A percentile compares a stretch with the other conserved stretches of the same genome.
Conservation (phyloP, 179 eudicot species). For the Amaranthus tricolor region DNA sequence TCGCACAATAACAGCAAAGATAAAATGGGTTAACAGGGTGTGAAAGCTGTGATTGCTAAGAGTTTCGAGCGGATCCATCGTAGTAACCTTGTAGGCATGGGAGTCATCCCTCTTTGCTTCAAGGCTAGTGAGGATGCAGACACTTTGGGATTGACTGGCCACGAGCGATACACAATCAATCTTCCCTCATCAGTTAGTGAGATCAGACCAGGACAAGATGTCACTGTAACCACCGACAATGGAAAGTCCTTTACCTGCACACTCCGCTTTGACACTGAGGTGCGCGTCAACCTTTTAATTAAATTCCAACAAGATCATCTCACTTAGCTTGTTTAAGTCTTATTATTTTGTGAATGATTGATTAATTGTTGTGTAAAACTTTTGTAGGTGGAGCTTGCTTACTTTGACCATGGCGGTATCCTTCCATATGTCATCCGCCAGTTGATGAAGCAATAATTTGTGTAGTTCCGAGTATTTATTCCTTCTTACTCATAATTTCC, state of each 20-base stretch:
- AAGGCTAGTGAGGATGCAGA: slow-evolving; percentile 98
- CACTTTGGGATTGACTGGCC: slow-evolving; percentile 85
- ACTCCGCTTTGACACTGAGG: slow-evolving; percentile 94
- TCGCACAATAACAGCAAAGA: not conserved
- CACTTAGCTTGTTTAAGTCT: not conserved
- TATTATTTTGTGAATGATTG: not conserved
- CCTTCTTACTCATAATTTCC: slow-evolving; percentile 2
- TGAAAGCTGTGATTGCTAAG: slow-evolving; percentile 94
- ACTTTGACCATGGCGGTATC: slow-evolving; percentile 90
- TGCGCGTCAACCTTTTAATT: slow-evolving; percentile 16
- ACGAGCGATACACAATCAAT: slow-evolving; percentile 85
- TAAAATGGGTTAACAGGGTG: slow-evolving; percentile 52
- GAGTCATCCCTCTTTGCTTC: slow-evolving; percentile 93
- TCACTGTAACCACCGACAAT: slow-evolving; percentile 67
- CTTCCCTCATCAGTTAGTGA: slow-evolving; percentile 77
- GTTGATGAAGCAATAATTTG: slow-evolving; percentile 40
- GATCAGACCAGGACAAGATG: slow-evolving; percentile 92
- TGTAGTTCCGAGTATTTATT: not conserved
- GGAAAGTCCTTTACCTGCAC: slow-evolving; percentile 93
- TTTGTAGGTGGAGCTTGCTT: slow-evolving; percentile 75
- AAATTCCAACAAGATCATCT: no score
- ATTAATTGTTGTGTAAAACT: not conserved
- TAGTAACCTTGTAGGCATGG: slow-evolving; percentile 97
- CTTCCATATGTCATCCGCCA: slow-evolving; percentile 81
- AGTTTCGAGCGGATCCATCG: slow-evolving; percentile 98